These are phyloP conservation scores for Cichorium intybus DNA, from an alignment of 140 eudicot genomes.

Conservation along the genomic window DNA sequence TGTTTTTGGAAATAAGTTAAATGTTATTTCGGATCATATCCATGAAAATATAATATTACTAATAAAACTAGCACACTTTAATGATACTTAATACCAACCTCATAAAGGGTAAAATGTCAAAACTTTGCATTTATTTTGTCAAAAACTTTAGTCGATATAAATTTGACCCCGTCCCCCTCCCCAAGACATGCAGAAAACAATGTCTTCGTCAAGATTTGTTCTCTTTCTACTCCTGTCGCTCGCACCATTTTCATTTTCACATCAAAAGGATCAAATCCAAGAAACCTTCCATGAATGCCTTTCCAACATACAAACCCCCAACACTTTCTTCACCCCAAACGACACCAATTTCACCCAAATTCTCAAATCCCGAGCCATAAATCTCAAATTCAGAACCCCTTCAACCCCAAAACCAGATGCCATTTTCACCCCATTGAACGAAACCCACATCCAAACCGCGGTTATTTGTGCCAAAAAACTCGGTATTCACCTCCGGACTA, in stretches of 20 bases:
- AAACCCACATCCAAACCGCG: conserved; percentile 30
- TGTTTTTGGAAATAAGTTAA: no score
- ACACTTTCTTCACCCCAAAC: conserved; percentile 10
- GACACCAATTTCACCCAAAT: neutral
- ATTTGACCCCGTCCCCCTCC: neutral
- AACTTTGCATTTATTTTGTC: neutral
- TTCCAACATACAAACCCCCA: neutral
- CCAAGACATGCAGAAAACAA: neutral
- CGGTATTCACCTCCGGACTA: conserved; percentile 22
- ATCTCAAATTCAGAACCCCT: neutral
- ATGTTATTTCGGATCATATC: no score
- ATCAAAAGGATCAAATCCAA: conserved; percentile 7
- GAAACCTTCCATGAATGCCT: conserved; percentile 17
- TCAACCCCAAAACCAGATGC: conserved; percentile 19
- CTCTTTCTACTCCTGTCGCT: neutral
- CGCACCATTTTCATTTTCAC: conserved; percentile 13
- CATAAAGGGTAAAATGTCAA: no score
- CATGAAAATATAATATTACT: no score
- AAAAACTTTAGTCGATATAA: neutral
- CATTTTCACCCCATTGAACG: conserved; percentile 31
- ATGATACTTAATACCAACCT: no score
- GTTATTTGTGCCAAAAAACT: conserved; percentile 31
- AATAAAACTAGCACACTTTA: no score
- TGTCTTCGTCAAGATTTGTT: conserved; percentile 1
- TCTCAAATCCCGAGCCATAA: conserved; percentile 10